Evolutionary conservation across 805 yeast species (phyloP).

Genomic region (Brettanomyces custersianus): DNA sequence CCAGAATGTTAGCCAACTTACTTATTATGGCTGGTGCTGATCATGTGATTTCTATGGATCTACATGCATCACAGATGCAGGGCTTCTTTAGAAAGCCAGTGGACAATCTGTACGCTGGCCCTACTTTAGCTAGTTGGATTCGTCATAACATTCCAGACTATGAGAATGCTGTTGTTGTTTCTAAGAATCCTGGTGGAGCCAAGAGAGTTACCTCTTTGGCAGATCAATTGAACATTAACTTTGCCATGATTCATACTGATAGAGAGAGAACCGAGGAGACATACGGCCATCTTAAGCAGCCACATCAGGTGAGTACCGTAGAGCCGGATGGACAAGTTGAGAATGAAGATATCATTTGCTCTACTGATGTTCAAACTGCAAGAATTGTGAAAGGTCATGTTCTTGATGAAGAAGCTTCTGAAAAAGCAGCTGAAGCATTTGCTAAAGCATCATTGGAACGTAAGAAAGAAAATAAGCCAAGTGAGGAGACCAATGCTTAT

Average conservation of each 20-base stretch:
- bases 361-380: constrained; percentile 86
- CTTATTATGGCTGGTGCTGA: constrained; percentile 98
- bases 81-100: constrained; percentile 97
- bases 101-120: constrained; percentile 93
- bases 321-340: constrained; percentile 42
- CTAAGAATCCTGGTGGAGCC: constrained; percentile 99
- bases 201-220: constrained; percentile 96
- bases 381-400: constrained; percentile 96
- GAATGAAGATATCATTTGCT: constrained; percentile 59
- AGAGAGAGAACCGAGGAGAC: constrained; percentile 80
- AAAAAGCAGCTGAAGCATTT: constrained; percentile 3
- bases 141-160: constrained; percentile 81
- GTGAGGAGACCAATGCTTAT: constrained; percentile 30
- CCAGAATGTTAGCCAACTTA: constrained; percentile 93
- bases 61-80: constrained; percentile 97
- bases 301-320: constrained; percentile 23
- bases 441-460: not conserved
- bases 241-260: constrained; percentile 99
- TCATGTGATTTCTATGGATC: constrained; percentile 95
- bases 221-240: constrained; percentile 90
- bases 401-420: constrained; percentile 57
- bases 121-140: constrained; percentile 94
- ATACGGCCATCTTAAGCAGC: constrained; percentile 31
- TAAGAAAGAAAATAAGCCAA: constrained; percentile 22
- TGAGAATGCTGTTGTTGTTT: constrained; percentile 86